Evolutionary conservation across 2,329 filamentous ascomycete species (phyloP).

Genomic region (Venturia carpophila): DNA sequence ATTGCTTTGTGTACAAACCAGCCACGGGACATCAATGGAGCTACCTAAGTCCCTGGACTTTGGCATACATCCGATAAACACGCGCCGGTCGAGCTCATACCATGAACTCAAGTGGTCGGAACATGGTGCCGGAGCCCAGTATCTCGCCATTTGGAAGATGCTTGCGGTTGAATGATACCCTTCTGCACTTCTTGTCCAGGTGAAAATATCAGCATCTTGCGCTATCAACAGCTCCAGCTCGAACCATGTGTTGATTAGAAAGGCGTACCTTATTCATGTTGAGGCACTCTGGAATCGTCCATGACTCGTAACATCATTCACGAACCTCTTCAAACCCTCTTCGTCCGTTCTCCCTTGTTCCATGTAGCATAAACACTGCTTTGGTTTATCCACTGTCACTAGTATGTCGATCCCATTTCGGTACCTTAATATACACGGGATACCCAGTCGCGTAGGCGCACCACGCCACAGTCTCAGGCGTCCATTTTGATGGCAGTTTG

Average conservation of each 20-base stretch:
- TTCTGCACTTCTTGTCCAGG: no score
- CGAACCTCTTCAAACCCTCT: background rate
- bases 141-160: no score
- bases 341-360: background rate
- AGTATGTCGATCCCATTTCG: background rate
- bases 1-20: no score
- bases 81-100: no score
- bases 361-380: background rate
- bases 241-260: background rate
- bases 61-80: no score
- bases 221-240: background rate
- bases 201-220: background rate
- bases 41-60: no score
- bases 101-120: no score
- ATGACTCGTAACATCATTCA: background rate
- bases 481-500: background rate
- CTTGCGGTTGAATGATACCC: no score
- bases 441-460: background rate
- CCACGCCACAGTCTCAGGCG: background rate
- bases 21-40: no score
- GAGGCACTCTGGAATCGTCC: background rate
- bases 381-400: no score
- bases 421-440: background rate
- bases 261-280: background rate
- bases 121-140: no score